Conservation (phyloP, 208 protist genomes). For the Acanthamoeba lenticulata region DNA sequence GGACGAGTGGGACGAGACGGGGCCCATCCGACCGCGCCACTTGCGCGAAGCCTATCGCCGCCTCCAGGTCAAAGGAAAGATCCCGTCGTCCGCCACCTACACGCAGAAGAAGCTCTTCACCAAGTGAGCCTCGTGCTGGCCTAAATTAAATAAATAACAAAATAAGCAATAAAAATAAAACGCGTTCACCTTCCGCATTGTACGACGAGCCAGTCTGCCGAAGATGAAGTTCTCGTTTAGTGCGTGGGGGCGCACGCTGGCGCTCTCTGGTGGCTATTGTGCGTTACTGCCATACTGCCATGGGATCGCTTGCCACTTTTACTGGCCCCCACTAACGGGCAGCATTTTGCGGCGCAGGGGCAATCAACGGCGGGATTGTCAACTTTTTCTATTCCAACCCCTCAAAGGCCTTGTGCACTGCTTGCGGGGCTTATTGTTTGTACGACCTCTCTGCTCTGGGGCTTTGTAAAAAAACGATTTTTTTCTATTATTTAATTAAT, state of each 20-base stretch:
- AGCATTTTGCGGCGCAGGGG: too few species aligned
- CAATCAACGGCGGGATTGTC: constrained; percentile 35
- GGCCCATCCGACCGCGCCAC: constrained; percentile 75
- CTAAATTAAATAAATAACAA: neutral
- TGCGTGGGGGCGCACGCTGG: constrained; percentile 38
- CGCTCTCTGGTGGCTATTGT: constrained; percentile 8
- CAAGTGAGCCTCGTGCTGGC: neutral
- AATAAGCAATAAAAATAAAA: constrained; percentile 41
- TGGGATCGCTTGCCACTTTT: neutral
- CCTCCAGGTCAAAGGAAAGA: constrained; percentile 59
- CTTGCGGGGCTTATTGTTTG: constrained; percentile 18
- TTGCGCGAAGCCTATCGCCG: constrained; percentile 77
- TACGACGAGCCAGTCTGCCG: neutral
- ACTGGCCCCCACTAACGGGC: too few species aligned
- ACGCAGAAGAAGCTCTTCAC: constrained; percentile 23
- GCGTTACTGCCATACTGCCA: neutral
- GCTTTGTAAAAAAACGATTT: neutral
- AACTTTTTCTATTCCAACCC: constrained; percentile 47
- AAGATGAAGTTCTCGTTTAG: constrained; percentile 49
- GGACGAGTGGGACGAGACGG: constrained; percentile 75
- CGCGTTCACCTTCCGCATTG: too few species aligned
- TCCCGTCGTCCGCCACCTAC: constrained; percentile 43
- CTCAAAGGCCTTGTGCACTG: neutral
- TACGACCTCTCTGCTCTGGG: neutral
- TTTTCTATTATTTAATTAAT: neutral